A percentile compares a stretch with the other conserved stretches of the same genome.
phyloP scores from a whole-genome alignment of 1,284 basidiomycete genomes.

The Leucoagaricus sp. region DNA sequence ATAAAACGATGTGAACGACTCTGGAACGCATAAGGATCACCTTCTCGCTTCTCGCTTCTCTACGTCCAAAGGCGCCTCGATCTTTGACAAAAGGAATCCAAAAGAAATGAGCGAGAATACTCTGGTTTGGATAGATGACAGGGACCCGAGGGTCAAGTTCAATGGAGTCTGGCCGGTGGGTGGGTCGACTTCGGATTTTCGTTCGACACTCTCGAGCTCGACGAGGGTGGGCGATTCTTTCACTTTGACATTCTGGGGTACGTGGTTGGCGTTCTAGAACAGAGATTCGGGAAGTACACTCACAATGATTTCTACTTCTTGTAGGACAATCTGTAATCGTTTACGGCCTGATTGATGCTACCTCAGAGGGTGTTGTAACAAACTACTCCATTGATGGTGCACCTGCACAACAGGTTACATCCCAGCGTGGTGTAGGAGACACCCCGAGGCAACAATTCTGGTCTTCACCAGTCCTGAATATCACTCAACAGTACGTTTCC shows the following conservation, averaged over 20 bases:
- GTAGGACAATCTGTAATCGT: slow-evolving; percentile 30
- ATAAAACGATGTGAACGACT: too few species aligned
- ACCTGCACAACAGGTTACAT: slow-evolving; percentile 21
- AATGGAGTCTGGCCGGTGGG: slow-evolving; percentile 1
- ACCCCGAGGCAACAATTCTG: slow-evolving; percentile 31
- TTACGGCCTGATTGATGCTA: slow-evolving; percentile 31
- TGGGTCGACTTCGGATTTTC: background rate
- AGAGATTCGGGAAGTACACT: background rate
- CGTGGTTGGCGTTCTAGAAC: too few species aligned
- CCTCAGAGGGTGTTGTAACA: slow-evolving; percentile 31
- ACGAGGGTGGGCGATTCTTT: slow-evolving; percentile 9
- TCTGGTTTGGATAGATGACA: too few species aligned
- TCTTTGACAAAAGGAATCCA: too few species aligned
- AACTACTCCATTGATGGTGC: slow-evolving; percentile 31
- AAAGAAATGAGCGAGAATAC: too few species aligned
- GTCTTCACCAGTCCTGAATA: slow-evolving; percentile 23
- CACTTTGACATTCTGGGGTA: slow-evolving; percentile 5
- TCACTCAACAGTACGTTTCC: slow-evolving; percentile 28
- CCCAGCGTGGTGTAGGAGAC: slow-evolving; percentile 26
- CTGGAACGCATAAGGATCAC: too few species aligned
- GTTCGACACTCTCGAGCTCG: background rate
- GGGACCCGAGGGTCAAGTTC: too few species aligned
- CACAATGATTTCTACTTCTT: background rate
- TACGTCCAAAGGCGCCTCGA: too few species aligned
- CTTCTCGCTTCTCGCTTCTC: too few species aligned